These are phyloP conservation scores for Sporothrix protearum DNA, from an alignment of 2,329 filamentous ascomycete species.

Conservation along the genomic window DNA sequence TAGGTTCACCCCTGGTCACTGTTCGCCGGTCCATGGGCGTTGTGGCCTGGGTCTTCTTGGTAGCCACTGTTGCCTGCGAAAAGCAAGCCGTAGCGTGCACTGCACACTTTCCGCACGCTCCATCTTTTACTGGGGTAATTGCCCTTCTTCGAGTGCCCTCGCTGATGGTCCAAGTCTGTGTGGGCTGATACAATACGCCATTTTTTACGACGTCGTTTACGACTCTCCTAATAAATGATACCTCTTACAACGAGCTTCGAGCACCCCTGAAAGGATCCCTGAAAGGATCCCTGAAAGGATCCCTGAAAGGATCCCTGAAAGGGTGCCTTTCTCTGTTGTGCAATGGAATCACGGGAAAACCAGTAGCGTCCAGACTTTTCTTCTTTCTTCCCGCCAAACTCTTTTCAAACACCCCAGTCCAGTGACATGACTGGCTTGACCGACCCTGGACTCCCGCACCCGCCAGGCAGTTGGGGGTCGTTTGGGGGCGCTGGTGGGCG, in stretches of 20 bases:
- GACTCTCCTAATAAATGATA: too few relatives aligned
- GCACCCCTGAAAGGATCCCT: too few relatives aligned
- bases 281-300: too few relatives aligned
- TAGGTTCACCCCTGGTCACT: not conserved
- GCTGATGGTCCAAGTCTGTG: not conserved
- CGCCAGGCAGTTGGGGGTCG: not conserved
- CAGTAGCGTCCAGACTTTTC: not conserved
- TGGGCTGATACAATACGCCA: slow-evolving; percentile 4
- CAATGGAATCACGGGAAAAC: not conserved
- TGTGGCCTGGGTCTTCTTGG: not conserved
- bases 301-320: not conserved
- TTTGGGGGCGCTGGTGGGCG: not conserved
- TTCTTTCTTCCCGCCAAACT: not conserved
- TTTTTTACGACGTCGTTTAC: not conserved
- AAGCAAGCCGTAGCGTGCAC: not conserved
- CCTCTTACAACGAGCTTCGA: too few relatives aligned
- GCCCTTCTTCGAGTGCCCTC: not conserved
- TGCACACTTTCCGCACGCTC: not conserved
- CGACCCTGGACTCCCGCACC: too few relatives aligned
- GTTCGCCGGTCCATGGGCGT: not conserved
- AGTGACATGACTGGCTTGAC: not conserved
- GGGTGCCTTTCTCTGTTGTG: not conserved
- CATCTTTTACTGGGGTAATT: too few relatives aligned
- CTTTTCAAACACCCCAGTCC: not conserved
- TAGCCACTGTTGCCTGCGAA: not conserved